Conservation (phyloP, 164 flowering plant genomes). For the Umbellularia californica region DNA sequence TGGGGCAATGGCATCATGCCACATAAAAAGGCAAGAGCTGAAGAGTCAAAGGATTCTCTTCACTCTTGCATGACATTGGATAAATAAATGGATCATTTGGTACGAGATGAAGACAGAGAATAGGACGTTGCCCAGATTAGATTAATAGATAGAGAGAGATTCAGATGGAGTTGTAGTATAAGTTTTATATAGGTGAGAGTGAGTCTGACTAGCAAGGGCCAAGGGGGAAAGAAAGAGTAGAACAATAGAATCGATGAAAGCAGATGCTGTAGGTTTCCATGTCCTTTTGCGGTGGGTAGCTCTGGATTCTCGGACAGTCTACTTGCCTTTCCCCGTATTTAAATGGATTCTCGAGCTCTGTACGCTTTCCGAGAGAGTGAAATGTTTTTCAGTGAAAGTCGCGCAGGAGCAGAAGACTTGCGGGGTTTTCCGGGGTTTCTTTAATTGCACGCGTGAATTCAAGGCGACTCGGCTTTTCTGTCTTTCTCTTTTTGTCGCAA, state of each 20-base stretch:
- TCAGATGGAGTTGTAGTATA: no score
- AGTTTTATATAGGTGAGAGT: no score
- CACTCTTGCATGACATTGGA: not conserved
- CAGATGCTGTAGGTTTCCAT: not conserved
- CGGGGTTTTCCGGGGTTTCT: not conserved
- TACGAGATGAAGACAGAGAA: slow-evolving; percentile 7
- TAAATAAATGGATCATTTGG: not conserved
- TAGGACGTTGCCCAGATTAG: not conserved
- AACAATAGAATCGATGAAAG: not conserved
- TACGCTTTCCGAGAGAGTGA: not conserved
- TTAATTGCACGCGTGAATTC: slow-evolving; percentile 32
- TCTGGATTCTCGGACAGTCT: not conserved
- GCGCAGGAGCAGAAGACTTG: not conserved
- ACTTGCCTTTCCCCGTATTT: not conserved
- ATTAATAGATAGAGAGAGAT: not conserved
- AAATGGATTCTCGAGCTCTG: slow-evolving; percentile 1
- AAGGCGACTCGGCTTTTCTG: slow-evolving; percentile 24
- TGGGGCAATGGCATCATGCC: not conserved
- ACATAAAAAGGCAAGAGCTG: not conserved
- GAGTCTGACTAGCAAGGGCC: no score
- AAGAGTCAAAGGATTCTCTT: not conserved
- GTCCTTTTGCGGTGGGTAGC: slow-evolving; percentile 5
- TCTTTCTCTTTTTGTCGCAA: slow-evolving; percentile 17
- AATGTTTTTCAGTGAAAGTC: slow-evolving; percentile 19
- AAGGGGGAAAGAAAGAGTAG: not conserved